A percentile compares a stretch with the other conserved stretches of the same genome.
phyloP scores from a whole-genome alignment of 2,329 filamentous ascomycete genomes.

The Ophioceras dolichostomum region DNA sequence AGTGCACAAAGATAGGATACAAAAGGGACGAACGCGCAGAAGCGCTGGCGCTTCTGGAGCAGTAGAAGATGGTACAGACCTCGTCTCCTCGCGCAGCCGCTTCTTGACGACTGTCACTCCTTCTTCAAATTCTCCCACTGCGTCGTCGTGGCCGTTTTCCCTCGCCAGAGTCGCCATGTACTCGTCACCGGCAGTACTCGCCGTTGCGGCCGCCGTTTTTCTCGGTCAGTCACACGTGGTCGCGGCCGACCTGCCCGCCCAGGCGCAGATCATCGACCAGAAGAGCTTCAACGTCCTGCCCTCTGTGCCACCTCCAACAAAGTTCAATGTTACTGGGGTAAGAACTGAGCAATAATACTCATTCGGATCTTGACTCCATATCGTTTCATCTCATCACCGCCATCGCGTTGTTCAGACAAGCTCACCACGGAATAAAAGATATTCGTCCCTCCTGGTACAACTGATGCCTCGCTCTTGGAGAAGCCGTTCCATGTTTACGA shows the following conservation, averaged over 20 bases:
- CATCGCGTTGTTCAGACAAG: too few relatives aligned
- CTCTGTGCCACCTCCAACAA: conserved; percentile 21
- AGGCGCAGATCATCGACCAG: conserved; percentile 30
- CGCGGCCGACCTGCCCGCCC: conserved; percentile 12
- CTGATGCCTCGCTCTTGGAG: conserved; percentile 20
- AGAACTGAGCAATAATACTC: conserved; percentile 3
- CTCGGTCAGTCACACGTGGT: background rate
- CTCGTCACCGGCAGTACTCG: background rate
- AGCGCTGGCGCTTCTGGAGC: too few relatives aligned
- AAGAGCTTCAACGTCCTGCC: conserved; percentile 28
- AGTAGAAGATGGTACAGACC: too few relatives aligned
- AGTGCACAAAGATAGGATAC: too few relatives aligned
- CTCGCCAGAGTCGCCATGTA: conserved; percentile 1
- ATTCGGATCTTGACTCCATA: background rate
- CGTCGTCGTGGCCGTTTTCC: too few relatives aligned
- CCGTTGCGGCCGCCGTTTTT: background rate
- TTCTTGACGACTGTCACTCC: too few relatives aligned
- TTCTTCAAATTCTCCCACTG: too few relatives aligned
- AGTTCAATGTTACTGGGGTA: conserved; percentile 23
- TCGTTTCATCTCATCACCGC: background rate
- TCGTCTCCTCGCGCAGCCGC: too few relatives aligned
- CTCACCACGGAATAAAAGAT: too few relatives aligned
- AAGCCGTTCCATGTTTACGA: conserved; percentile 38
- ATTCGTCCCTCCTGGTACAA: conserved; percentile 31
- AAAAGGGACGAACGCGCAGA: too few relatives aligned